Evolutionary conservation across 371 early-diverging fungal species (phyloP), one percentile per base, ranked within the genome.

Genomic region (Mortierella sp.): DNA sequence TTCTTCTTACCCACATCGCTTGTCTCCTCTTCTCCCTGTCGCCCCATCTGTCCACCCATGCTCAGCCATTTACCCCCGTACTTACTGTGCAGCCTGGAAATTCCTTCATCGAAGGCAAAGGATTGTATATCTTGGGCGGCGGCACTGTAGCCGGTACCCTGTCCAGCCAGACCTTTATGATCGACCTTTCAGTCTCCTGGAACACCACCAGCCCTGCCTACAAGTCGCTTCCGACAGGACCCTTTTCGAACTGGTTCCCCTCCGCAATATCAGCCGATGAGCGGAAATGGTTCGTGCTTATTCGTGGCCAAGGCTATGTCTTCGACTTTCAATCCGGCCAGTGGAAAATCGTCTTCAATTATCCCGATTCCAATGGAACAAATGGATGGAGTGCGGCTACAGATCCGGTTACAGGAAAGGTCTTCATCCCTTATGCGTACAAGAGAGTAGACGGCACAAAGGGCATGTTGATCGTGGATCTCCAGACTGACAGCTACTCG

Each of bases 371-470:
- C n/a, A 27, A 14, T 18, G 9, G 18, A 10, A 13, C 28, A 13
- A 16, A 2, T 24, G 52, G 39, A 14, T 39, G 49, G 8, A 2
- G 34, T 14, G 58, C 58, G 26, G 41, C 19, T 26, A 26, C 50
- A 19, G 52, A 60, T 13, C 60, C 60, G 4, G 41, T 26, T 19
- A 41, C 60, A 1, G 43, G 27, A 7, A 42, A 24, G 2, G 10
- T 60, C 38, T 60, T 50, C 30, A 42, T 60, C 28, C 60, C 60
- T 4, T 38, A 41, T 42, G 60, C 42, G 6, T 60, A 49, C 45
- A n/a, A n/a, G n/a, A n/a, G n/a, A n/a, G n/a, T n/a, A n/a, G n/a
- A n/a, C n/a, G n/a, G n/a, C n/a, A n/a, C n/a, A n/a, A n/a, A n/a
- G n/a, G n/a, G n/a, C n/a, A n/a, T n/a, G n/a, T n/a, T n/a, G n/a